Base-by-base conservation (phyloP, 1,139 yeast genomes). In the Pichia sp. region DNA sequence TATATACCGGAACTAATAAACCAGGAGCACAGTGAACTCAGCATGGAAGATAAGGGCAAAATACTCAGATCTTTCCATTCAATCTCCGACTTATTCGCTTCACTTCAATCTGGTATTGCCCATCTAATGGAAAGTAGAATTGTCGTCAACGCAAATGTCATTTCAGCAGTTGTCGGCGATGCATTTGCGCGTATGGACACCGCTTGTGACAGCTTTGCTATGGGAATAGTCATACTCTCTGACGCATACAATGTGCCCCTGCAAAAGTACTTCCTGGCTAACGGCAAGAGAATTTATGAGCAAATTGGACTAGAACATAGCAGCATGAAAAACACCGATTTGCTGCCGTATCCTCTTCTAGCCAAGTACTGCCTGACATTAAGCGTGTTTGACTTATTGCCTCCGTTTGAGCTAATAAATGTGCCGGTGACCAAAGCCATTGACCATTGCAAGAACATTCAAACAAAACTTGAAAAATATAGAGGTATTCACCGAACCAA, bases 71-170 rank as follows among this genome's bases (percentile, higher is more conserved):
- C 54, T 1, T 48, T 48, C 10, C 47, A 44, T 23, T 11, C 7
- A 1, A 26, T 52, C 10, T 31, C 30, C 8, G 23, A 15, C 13
- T n/a, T 30, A 1, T 36, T 52, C 13, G n/a, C 36, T 2, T 23
- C 43, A 8, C 30, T 52, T 6, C 26, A 2, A 8, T n/a, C n/a
- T 4, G 31, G 44, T 30, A 32, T 52, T 8, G 13, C 43, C 11
- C 19, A 38, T 26, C 16, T 45, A 2, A 6, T 52, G 6, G 45
- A 48, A 10, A 42, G 44, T 5, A 52, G 48, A 10, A 52, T 52
- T 5, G 48, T 52, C 5, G 48, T 48, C 3, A 44, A 52, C 16
- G 16, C 7, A 11, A 23, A n/a, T 5, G 41, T 49, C 6, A 26
- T 48, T 40, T 19, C 34, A 2, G 16, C 36, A 7, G 36, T 45